Conservation (phyloP, 148 eudicot genomes). For the Tetragonia tetragonoides region DNA sequence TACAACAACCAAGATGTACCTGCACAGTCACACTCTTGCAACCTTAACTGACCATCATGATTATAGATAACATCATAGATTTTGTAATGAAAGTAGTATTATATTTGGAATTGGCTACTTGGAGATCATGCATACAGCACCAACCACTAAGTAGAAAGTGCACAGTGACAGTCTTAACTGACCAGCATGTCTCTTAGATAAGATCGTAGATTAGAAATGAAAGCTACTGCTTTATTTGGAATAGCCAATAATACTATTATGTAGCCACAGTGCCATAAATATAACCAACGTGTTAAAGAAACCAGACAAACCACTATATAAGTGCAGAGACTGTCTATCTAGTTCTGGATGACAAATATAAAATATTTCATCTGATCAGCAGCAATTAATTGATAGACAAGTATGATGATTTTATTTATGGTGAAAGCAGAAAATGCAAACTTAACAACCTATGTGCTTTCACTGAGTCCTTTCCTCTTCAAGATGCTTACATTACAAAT, state of each 20-base stretch:
- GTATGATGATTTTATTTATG: not conserved
- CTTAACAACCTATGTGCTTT: not conserved
- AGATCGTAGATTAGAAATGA: not conserved
- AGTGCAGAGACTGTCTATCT: too few species aligned
- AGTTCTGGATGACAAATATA: not conserved
- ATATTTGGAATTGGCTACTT: not conserved
- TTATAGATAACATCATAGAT: not conserved
- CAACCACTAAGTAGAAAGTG: too few species aligned
- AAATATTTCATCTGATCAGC: not conserved
- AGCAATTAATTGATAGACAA: not conserved
- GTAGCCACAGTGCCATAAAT: not conserved
- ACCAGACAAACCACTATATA: too few species aligned
- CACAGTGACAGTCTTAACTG: not conserved
- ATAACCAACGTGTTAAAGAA: not conserved
- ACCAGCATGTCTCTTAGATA: not conserved
- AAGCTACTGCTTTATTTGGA: not conserved
- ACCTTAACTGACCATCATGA: not conserved
- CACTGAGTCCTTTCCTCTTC: not conserved
- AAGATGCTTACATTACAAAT: not conserved
- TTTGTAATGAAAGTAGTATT: not conserved
- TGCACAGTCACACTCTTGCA: not conserved
- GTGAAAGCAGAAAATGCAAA: not conserved
- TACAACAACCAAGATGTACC: constrained; percentile 2
- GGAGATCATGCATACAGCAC: too few species aligned
- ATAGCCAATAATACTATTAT: not conserved